These are phyloP conservation scores for Cryphonectria radicalis DNA, from an alignment of 2,329 filamentous ascomycete species.

Conservation along the genomic window DNA sequence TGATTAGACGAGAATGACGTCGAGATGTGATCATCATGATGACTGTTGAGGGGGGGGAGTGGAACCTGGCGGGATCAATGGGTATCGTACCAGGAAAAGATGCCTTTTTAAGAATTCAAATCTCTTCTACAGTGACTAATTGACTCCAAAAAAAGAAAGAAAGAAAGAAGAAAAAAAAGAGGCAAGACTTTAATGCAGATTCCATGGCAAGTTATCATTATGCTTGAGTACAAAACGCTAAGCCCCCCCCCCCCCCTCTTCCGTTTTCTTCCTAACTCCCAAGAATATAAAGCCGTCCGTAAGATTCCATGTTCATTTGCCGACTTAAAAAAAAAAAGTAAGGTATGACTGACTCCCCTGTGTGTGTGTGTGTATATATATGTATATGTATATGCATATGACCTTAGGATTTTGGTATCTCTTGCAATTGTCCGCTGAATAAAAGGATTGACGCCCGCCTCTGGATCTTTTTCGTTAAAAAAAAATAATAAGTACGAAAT, in stretches of 20 bases:
- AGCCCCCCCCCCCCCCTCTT: background rate
- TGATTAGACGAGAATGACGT: too few relatives aligned
- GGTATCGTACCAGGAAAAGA: too few relatives aligned
- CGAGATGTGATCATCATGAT: too few relatives aligned
- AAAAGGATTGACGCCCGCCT: background rate
- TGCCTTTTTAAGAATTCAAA: background rate
- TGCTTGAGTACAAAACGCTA: background rate
- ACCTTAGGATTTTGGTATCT: slow-evolving; percentile 3
- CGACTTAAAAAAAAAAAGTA: background rate
- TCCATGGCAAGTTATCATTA: background rate
- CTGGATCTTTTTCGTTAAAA: background rate
- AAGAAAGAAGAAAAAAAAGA: background rate
- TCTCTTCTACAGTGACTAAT: background rate
- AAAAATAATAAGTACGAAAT: background rate
- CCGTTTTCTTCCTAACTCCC: background rate
- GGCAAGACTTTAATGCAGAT: background rate
- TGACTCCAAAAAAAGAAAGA: too few relatives aligned
- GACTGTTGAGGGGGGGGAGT: too few relatives aligned
- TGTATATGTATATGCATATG: background rate
- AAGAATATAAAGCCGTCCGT: background rate
- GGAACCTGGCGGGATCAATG: too few relatives aligned
- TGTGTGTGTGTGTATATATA: background rate
- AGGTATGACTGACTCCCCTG: background rate
- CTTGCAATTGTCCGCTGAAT: background rate
- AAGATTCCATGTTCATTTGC: too few relatives aligned